These are phyloP conservation scores for Astrephomene gubernaculifera DNA, from an alignment of 139 green algal species.

Conservation along the genomic window DNA sequence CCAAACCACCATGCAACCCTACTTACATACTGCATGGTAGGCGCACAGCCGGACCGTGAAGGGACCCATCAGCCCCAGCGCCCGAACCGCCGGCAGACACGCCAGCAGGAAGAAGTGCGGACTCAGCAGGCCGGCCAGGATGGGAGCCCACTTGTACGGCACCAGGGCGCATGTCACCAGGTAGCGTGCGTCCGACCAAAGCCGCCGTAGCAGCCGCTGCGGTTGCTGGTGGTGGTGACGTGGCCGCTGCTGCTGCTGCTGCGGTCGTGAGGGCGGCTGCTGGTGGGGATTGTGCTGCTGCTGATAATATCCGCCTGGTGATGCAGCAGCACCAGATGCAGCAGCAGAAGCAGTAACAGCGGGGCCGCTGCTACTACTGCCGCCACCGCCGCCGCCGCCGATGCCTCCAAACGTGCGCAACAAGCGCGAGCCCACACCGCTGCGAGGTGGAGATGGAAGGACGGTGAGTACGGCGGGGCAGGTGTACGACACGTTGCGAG, in stretches of 20 bases:
- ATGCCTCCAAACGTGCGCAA: too few relatives aligned
- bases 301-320: too few relatives aligned
- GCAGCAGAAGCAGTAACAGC: neutral
- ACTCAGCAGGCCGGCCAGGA: slow-evolving; percentile 20
- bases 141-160: slow-evolving; percentile 45
- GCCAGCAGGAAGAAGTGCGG: slow-evolving; percentile 41
- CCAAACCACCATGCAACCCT: too few relatives aligned
- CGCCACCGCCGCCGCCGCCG: too few relatives aligned
- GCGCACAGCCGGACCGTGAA: slow-evolving; percentile 12
- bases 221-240: neutral
- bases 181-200: slow-evolving; percentile 6
- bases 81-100: slow-evolving; percentile 18
- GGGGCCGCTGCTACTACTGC: neutral
- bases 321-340: neutral
- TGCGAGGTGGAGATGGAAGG: slow-evolving; percentile 19
- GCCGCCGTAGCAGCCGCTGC: neutral
- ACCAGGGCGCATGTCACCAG: neutral
- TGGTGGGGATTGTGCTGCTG: neutral
- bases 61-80: slow-evolving; percentile 27
- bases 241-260: neutral
- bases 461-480: slow-evolving; percentile 34
- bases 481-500: slow-evolving; percentile 31
- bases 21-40: slow-evolving; percentile 38
- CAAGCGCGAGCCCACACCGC: neutral
- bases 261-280: neutral